Evolutionary conservation across 768 basidiomycete species (phyloP).

Genomic region (Termitomyces sp.): DNA sequence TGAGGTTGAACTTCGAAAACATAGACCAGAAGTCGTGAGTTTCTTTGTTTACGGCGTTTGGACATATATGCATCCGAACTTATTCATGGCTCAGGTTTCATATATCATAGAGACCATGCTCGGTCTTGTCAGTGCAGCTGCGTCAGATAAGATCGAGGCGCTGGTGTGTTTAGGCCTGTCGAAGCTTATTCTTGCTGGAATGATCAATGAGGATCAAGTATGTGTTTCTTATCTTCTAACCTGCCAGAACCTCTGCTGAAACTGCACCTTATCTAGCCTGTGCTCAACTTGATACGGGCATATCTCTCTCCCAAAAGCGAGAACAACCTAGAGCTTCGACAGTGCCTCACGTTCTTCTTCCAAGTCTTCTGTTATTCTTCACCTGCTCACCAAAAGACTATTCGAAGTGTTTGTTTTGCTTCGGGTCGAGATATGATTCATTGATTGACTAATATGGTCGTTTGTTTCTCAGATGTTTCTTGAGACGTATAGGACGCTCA

Average conservation of each 20-base stretch:
- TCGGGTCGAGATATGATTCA: not conserved
- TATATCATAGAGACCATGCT: slow-evolving; percentile 24
- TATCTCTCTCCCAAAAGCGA: slow-evolving; percentile 80
- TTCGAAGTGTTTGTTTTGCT: slow-evolving; percentile 49
- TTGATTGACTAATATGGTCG: not conserved
- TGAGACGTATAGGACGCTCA: slow-evolving; percentile 43
- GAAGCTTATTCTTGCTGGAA: slow-evolving; percentile 79
- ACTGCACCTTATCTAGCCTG: slow-evolving; percentile 37
- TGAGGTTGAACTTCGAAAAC: slow-evolving; percentile 43
- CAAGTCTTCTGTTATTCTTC: slow-evolving; percentile 85
- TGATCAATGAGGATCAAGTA: slow-evolving; percentile 69
- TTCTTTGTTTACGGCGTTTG: not conserved
- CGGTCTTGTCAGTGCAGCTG: slow-evolving; percentile 36
- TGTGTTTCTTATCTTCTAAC: slow-evolving; percentile 15
- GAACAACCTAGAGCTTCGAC: slow-evolving; percentile 78
- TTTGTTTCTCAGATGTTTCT: slow-evolving; percentile 47
- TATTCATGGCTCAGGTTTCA: slow-evolving; percentile 12
- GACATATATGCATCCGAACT: not conserved
- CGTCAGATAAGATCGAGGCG: slow-evolving; percentile 58
- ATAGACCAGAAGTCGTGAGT: slow-evolving; percentile 18
- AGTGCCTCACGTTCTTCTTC: slow-evolving; percentile 85
- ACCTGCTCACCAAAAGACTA: slow-evolving; percentile 61
- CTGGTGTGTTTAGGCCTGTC: slow-evolving; percentile 72
- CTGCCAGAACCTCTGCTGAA: slow-evolving; percentile 13
- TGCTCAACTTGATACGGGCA: slow-evolving; percentile 34